Conservation (phyloP, 139 green algal species). For the Chlorokybus atmophyticus region DNA sequence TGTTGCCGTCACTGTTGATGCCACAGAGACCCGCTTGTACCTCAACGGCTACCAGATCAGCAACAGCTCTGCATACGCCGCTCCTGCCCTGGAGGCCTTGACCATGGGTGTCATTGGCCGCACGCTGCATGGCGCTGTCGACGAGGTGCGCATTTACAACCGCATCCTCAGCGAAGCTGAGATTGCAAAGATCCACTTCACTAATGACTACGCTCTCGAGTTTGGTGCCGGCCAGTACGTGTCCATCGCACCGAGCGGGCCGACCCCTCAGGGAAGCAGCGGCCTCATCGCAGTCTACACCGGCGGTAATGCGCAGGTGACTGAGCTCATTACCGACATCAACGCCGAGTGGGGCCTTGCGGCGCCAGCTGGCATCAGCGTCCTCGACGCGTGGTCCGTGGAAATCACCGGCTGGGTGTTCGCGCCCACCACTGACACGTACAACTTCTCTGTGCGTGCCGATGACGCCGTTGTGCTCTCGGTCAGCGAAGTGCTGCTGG, state of each 20-base stretch:
- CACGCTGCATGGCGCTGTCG: constrained; percentile 1
- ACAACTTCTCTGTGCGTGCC: constrained; percentile 10
- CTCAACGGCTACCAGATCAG: constrained; percentile 9
- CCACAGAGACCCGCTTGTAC: constrained; percentile 6
- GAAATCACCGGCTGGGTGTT: constrained; percentile 14
- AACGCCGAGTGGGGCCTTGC: neutral
- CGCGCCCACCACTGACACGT: constrained; percentile 4
- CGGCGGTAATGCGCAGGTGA: neutral
- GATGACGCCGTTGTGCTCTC: constrained; percentile 8
- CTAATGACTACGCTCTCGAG: constrained; percentile 4
- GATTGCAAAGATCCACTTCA: constrained; percentile 10
- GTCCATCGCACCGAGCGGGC: neutral
- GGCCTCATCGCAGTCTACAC: constrained; percentile 3
- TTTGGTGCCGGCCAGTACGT: neutral
- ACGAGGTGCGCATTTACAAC: constrained; percentile 17
- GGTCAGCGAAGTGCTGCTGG: constrained; percentile 1
- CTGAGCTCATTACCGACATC: neutral
- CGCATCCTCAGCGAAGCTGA: constrained; percentile 8
- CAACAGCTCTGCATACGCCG: neutral
- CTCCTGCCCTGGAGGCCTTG: neutral
- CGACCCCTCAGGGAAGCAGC: neutral
- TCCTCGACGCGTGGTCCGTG: constrained; percentile 2
- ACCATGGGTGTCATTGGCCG: neutral
- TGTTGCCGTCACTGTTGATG: constrained; percentile 4
- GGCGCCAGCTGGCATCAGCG: neutral